phyloP scores from a whole-genome alignment of 2,329 filamentous ascomycete genomes.

The Sarocladium kiliense region DNA sequence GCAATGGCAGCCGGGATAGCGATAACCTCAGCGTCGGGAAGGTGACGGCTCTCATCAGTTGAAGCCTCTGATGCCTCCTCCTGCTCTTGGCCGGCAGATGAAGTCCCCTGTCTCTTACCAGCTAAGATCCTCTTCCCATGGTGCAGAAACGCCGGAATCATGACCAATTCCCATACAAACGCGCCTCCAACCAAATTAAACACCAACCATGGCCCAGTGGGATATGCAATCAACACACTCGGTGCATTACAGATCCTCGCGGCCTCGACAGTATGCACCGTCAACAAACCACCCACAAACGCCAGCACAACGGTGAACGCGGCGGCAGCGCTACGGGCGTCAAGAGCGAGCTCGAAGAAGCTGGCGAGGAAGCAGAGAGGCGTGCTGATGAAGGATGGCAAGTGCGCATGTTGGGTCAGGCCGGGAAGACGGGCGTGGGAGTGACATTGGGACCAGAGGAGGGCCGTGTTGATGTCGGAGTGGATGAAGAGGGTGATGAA shows the following conservation, averaged over 20 bases:
- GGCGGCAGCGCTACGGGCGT: slow-evolving; percentile 33
- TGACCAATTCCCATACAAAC: slow-evolving; percentile 46
- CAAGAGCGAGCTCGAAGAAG: slow-evolving; percentile 41
- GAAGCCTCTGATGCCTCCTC: slow-evolving; percentile 15
- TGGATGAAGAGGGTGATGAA: slow-evolving; percentile 36
- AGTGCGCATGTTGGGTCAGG: slow-evolving; percentile 30
- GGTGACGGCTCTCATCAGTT: slow-evolving; percentile 25
- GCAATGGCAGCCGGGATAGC: slow-evolving; percentile 48
- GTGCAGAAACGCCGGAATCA: slow-evolving; percentile 44
- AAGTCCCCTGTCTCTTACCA: neutral
- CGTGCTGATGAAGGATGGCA: slow-evolving; percentile 35
- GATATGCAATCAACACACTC: slow-evolving; percentile 30
- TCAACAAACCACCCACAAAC: slow-evolving; percentile 42
- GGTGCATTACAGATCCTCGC: slow-evolving; percentile 36
- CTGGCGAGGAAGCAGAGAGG: slow-evolving; percentile 44
- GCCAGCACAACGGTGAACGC: slow-evolving; percentile 37
- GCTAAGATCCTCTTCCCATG: slow-evolving; percentile 31
- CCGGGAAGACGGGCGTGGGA: slow-evolving; percentile 38
- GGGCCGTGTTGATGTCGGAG: slow-evolving; percentile 44
- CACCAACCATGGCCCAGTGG: slow-evolving; percentile 38
- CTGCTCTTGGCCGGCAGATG: slow-evolving; percentile 4
- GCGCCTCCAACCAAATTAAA: slow-evolving; percentile 45
- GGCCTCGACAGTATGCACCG: slow-evolving; percentile 44
- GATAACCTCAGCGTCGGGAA: slow-evolving; percentile 47
- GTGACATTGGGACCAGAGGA: slow-evolving; percentile 51